Conservation (phyloP, 1,284 basidiomycete species). For the Fistulinella cinereoalba region DNA sequence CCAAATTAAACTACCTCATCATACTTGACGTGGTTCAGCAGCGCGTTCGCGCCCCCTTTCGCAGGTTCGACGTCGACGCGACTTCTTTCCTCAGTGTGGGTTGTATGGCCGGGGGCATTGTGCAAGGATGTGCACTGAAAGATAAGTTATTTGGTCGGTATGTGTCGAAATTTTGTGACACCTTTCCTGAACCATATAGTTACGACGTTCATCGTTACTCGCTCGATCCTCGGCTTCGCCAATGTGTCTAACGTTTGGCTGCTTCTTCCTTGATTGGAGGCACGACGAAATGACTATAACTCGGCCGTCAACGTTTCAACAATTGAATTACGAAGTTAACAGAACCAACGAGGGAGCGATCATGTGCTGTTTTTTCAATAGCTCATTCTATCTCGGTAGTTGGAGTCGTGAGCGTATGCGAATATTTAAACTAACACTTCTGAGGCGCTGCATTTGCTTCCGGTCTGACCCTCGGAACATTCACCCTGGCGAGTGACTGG, state of each 20-base stretch:
- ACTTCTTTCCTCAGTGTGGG: no score
- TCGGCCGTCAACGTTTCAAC: background rate
- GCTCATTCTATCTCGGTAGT: conserved; percentile 10
- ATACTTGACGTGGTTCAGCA: no score
- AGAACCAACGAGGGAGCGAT: conserved; percentile 23
- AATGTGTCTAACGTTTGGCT: conserved; percentile 13
- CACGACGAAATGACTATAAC: conserved; percentile 1
- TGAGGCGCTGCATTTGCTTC: background rate
- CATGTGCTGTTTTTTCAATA: conserved; percentile 13
- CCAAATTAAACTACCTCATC: no score
- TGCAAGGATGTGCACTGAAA: conserved; percentile 19
- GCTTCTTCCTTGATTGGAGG: conserved; percentile 18
- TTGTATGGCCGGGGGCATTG: conserved; percentile 12
- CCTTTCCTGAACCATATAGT: conserved; percentile 5
- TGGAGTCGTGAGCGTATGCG: no score
- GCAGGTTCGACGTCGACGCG: no score
- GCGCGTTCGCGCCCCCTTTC: no score
- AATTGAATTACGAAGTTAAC: conserved; percentile 5
- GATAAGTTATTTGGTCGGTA: conserved; percentile 11
- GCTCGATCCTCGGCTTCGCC: conserved; percentile 19
- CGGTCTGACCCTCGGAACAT: background rate
- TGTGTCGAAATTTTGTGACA: no score
- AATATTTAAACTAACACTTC: background rate
- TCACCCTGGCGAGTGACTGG: background rate
- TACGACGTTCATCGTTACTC: conserved; percentile 17